These are phyloP conservation scores for Cyberlindnera mrakii DNA, from an alignment of 805 yeast genomes.

Conservation along the genomic window DNA sequence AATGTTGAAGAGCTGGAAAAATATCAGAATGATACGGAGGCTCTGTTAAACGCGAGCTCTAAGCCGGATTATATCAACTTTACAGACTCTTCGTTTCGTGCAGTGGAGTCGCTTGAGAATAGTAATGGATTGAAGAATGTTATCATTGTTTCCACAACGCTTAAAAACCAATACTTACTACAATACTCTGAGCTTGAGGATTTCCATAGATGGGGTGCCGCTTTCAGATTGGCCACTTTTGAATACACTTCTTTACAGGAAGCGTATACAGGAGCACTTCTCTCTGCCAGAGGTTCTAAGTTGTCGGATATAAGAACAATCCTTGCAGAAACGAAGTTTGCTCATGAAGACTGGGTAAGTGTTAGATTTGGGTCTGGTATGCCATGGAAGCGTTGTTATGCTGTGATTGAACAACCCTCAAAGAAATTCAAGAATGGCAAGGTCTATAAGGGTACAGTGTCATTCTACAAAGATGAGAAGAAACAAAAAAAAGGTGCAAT, in stretches of 20 bases:
- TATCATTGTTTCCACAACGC: constrained; percentile 83
- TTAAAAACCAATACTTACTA: constrained; percentile 79
- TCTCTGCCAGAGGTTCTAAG: constrained; percentile 86
- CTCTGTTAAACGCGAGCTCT: constrained; percentile 50
- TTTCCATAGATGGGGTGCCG: constrained; percentile 73
- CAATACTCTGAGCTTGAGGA: constrained; percentile 66
- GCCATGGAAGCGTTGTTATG: constrained; percentile 96
- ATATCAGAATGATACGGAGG: constrained; percentile 37
- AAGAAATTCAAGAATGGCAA: constrained; percentile 39
- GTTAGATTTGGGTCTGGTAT: constrained; percentile 94
- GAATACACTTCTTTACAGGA: constrained; percentile 85
- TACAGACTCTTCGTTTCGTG: constrained; percentile 81
- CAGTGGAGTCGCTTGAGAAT: constrained; percentile 59
- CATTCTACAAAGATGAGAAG: constrained; percentile 80
- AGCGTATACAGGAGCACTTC: constrained; percentile 92
- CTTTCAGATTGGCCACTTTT: constrained; percentile 71
- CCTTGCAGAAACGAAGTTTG: constrained; percentile 76
- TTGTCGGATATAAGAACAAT: constrained; percentile 82
- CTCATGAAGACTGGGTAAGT: constrained; percentile 91
- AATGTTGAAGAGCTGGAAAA: constrained; percentile 63
- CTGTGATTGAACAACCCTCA: constrained; percentile 73
- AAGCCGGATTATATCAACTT: constrained; percentile 87
- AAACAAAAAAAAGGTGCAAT: constrained; percentile 65
- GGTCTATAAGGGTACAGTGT: constrained; percentile 28
- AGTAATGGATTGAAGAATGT: constrained; percentile 62